A percentile compares a stretch with the other conserved stretches of the same genome.
Evolutionary conservation across 2,329 filamentous ascomycete species (phyloP).

Genomic region (Calonectria ilicicola): DNA sequence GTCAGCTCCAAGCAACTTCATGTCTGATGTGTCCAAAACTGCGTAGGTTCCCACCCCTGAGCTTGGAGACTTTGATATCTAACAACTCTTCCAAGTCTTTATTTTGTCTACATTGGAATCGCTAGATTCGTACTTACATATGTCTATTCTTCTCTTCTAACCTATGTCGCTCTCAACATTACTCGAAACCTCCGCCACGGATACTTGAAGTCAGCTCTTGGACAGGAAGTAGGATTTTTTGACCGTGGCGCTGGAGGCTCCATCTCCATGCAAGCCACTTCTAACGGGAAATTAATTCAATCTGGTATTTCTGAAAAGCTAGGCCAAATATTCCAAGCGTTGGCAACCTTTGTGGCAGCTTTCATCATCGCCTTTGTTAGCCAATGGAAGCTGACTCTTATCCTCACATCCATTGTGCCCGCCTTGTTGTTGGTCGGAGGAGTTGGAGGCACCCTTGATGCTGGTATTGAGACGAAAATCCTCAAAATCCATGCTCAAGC

Average conservation of each 20-base stretch:
- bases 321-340: constrained; percentile 49
- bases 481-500: constrained; percentile 46
- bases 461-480: constrained; percentile 43
- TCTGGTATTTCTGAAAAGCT: constrained; percentile 53
- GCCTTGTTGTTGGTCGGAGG: constrained; percentile 37
- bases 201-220: constrained; percentile 61
- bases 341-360: constrained; percentile 49
- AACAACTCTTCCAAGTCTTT: constrained; percentile 45
- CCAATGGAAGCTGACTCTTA: constrained; percentile 56
- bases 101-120: constrained; percentile 68
- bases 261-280: constrained; percentile 49
- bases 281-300: constrained; percentile 54
- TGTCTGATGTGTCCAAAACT: constrained; percentile 21
- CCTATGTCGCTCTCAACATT: constrained; percentile 52
- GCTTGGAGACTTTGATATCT: background rate
- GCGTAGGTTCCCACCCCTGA: background rate
- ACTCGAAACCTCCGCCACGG: constrained; percentile 54
- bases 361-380: constrained; percentile 51
- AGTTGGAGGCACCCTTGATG: constrained; percentile 30
- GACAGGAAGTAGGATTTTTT: constrained; percentile 62
- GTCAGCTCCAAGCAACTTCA: constrained; percentile 30
- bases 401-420: constrained; percentile 39
- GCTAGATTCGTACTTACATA: constrained; percentile 63
- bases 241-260: constrained; percentile 54
- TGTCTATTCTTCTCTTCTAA: constrained; percentile 54